A percentile compares a stretch with the other conserved stretches of the same genome.
Evolutionary conservation across 2,329 filamentous ascomycete species (phyloP).

Genomic region (Penicillium decumbens): DNA sequence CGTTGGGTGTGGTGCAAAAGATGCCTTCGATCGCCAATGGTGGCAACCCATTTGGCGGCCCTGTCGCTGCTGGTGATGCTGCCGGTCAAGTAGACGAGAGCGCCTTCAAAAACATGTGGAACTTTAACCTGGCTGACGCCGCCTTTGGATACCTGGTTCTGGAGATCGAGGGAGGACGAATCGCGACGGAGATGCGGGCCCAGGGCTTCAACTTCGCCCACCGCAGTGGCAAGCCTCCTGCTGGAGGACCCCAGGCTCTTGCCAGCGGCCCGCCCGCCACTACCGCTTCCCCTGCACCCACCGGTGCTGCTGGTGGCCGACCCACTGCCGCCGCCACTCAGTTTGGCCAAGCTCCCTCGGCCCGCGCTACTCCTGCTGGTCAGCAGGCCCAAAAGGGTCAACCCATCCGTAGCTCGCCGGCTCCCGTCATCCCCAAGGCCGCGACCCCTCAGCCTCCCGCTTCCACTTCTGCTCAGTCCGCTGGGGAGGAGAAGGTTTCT

Average conservation of each 20-base stretch:
- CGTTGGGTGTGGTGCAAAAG: slow-evolving; percentile 89
- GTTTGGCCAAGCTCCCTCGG: slow-evolving; percentile 40
- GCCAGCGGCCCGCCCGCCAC: slow-evolving; percentile 28
- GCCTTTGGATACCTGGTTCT: slow-evolving; percentile 94
- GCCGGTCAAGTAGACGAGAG: slow-evolving; percentile 94
- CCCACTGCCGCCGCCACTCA: slow-evolving; percentile 36
- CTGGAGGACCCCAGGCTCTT: slow-evolving; percentile 29
- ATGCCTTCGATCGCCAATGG: slow-evolving; percentile 95
- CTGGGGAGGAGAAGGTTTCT: slow-evolving; percentile 47
- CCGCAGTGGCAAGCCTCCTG: slow-evolving; percentile 73
- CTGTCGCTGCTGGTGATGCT: slow-evolving; percentile 62
- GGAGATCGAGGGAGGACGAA: slow-evolving; percentile 90
- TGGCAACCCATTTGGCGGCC: slow-evolving; percentile 93
- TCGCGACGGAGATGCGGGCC: slow-evolving; percentile 96
- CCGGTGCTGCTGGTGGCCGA: slow-evolving; percentile 34
- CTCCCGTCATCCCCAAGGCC: slow-evolving; percentile 41
- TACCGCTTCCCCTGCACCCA: slow-evolving; percentile 35
- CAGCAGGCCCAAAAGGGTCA: slow-evolving; percentile 31
- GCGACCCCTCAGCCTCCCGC: slow-evolving; percentile 36
- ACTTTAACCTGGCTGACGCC: slow-evolving; percentile 96
- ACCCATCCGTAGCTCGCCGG: slow-evolving; percentile 38
- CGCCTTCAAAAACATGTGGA: slow-evolving; percentile 99
- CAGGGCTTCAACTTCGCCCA: slow-evolving; percentile 99
- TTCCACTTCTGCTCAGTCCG: slow-evolving; percentile 40
- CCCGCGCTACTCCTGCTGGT: slow-evolving; percentile 26